A percentile compares a stretch with the other conserved stretches of the same genome.
Conservation (phyloP, 345 rosid genomes). For the Limnanthes douglasii region DNA sequence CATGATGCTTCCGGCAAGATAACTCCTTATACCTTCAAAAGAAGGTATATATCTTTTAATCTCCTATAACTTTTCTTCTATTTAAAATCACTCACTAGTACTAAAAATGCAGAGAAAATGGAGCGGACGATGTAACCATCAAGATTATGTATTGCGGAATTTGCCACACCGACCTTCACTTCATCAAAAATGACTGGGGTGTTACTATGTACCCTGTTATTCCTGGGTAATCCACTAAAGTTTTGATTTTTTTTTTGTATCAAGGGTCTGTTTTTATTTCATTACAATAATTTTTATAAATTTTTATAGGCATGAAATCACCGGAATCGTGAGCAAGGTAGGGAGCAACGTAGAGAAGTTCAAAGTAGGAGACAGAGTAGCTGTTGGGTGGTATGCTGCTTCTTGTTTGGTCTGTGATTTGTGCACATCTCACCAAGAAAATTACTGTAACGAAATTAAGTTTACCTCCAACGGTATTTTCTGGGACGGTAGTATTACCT, state of each 20-base stretch:
- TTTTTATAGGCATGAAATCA: constrained; percentile 37
- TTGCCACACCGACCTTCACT: constrained; percentile 73
- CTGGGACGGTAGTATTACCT: constrained; percentile 31
- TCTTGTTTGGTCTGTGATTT: constrained; percentile 32
- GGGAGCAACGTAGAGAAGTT: constrained; percentile 36
- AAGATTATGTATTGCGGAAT: constrained; percentile 63
- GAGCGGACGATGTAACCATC: constrained; percentile 54
- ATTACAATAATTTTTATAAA: background rate
- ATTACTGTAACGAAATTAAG: constrained; percentile 27
- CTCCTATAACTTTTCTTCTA: background rate
- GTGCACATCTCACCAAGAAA: constrained; percentile 33
- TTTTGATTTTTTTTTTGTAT: background rate
- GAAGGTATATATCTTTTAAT: constrained; percentile 13
- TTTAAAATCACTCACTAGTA: background rate
- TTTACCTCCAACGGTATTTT: constrained; percentile 18
- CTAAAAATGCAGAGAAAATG: constrained; percentile 62
- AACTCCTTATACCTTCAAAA: constrained; percentile 20
- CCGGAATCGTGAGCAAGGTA: constrained; percentile 39
- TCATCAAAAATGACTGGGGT: constrained; percentile 65
- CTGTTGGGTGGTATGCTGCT: constrained; percentile 38
- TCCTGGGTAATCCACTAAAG: constrained; percentile 36
- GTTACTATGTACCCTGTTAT: constrained; percentile 61
- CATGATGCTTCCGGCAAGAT: constrained; percentile 16
- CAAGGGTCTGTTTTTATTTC: background rate
- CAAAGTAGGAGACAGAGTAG: constrained; percentile 42